Evolutionary conservation across 306 rosid genomes (phyloP), one percentile per base, ranked within the genome.

Genomic region (Canavalia gladiata): DNA sequence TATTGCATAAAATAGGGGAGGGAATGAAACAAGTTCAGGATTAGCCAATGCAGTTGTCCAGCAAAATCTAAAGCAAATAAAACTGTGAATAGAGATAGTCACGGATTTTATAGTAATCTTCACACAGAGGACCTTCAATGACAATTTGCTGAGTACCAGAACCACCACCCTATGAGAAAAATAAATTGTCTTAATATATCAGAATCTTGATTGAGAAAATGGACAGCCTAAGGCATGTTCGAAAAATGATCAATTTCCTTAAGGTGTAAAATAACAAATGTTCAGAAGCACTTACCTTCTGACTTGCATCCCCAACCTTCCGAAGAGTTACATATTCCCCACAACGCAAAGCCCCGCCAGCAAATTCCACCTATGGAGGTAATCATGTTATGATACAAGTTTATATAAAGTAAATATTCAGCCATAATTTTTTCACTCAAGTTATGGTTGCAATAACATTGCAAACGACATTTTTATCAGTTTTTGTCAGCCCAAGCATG

Each of bases 71-170:
- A 73, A 95, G 94, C 91, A 95, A 78, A 83, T 91, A 91, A 82
- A 95, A 93, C 72, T 93, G 99, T 0, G 93, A 90, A 82, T 93
- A 90, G 29, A 93, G 90, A 78, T 88, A 89, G 10, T 95, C 97
- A 0, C 92, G 89, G 76, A 95, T 95, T 86, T 86, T 93, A 68
- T 93, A 93, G 80, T 89, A 95, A 73, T 95, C 98, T 77, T 91
- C 99, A 46, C 98, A 93, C 12, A 94, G 83, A 7, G 98, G 97
- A 58, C 98, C 99, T 86, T 93, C 97, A 29, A 95, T 95, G 51
- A 95, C 89, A 46, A 95, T 86, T 88, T 95, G 97, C 82, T 91
- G 99, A 31, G 96, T 87, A 58, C 97, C 93, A 77, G 96, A 87
- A 84, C 92, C 96, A 54, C 93, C 94, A 72, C 94, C 98, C 98